A percentile compares a stretch with the other conserved stretches of the same genome.
Evolutionary conservation across 805 yeast species (phyloP).

Genomic region (Maudiozyma serrabonitensis): DNA sequence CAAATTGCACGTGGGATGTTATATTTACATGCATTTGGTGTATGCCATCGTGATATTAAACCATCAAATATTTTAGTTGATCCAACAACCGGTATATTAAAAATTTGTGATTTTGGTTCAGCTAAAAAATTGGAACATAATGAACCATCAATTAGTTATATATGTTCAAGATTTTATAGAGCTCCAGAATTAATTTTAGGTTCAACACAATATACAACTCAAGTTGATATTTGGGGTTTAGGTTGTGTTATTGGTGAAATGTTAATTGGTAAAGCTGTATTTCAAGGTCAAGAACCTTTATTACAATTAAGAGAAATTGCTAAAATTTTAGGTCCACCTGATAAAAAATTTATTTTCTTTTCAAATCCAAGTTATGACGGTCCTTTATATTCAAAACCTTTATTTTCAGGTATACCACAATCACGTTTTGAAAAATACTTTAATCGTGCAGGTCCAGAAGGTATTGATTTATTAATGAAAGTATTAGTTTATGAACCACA

Average conservation of each 20-base stretch:
- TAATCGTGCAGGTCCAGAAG: slow-evolving; percentile 73
- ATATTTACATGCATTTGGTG: slow-evolving; percentile 69
- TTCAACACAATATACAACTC: slow-evolving; percentile 73
- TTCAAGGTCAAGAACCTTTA: slow-evolving; percentile 86
- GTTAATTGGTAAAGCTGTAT: slow-evolving; percentile 85
- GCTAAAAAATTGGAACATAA: slow-evolving; percentile 70
- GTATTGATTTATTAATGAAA: slow-evolving; percentile 71
- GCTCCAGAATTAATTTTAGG: slow-evolving; percentile 96
- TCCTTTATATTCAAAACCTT: slow-evolving; percentile 57
- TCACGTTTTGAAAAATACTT: slow-evolving; percentile 57
- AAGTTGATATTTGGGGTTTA: slow-evolving; percentile 95
- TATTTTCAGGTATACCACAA: slow-evolving; percentile 45
- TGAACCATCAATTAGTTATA: slow-evolving; percentile 88
- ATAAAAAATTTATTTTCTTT: slow-evolving; percentile 56
- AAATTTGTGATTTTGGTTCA: slow-evolving; percentile 79
- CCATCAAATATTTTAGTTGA: slow-evolving; percentile 76
- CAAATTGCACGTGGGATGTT: slow-evolving; percentile 80
- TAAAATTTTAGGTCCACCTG: slow-evolving; percentile 85
- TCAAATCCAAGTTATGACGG: slow-evolving; percentile 71
- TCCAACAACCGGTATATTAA: slow-evolving; percentile 54
- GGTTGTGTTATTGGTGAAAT: slow-evolving; percentile 96
- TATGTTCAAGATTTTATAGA: slow-evolving; percentile 73
- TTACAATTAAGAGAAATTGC: slow-evolving; percentile 85
- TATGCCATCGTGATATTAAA: slow-evolving; percentile 77
- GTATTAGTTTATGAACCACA: slow-evolving; percentile 89